Evolutionary conservation across 1,284 basidiomycete genomes (phyloP), one percentile per base, ranked within the genome.

Genomic region (Ustilago loliicola): DNA sequence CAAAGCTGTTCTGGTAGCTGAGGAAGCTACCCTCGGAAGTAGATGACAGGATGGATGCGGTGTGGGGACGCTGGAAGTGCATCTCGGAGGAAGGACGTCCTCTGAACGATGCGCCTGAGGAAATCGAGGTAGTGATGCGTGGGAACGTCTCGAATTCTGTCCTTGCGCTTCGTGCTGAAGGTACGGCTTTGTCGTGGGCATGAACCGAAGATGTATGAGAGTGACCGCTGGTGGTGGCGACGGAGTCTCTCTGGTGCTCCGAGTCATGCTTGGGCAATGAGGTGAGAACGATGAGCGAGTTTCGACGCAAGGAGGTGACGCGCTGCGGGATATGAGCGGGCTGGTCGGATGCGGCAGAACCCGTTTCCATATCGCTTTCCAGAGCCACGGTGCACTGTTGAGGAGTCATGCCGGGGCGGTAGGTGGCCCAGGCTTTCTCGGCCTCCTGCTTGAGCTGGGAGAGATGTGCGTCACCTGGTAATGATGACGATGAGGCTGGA

Each of bases 1-100:
- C 75, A 19, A 77, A 60, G 56, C 69, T 72, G 38, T 72, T 59
- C 38, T 77, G 70, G 53, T 66, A 59, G 66, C 75, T 72, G 32
- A 56, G 62, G 27, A 70, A 66, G 50, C 69, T 77, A 27, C 59
- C 30, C 2, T 70, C 70, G 2, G 72, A 72, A 7, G 60, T 62
- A 21, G 65, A 74, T n/a, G 72, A 68, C 8, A 74, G 57, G 27
- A 67, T 54, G 8, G 74, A 77, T 23, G 74, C 74, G 17, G 74
- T 72, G 45, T 77, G 62, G 11, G 74, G 74, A 27, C 69, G 69
- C 21, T 61, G 68, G 23, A 40, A 38, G 36, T 57, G 55, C 30
- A 48, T 2, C 17, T 71, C 71, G n/a, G 71, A 61, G 15, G 58
- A 48, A 9, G 42, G 30, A 29, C 48, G 48, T 8, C 58, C 56